Percentiles rank a stretch among this genome's conserved stretches.
These are phyloP conservation scores for Drechmeria coniospora DNA, from an alignment of 2,329 filamentous ascomycete species.

Conservation along the genomic window DNA sequence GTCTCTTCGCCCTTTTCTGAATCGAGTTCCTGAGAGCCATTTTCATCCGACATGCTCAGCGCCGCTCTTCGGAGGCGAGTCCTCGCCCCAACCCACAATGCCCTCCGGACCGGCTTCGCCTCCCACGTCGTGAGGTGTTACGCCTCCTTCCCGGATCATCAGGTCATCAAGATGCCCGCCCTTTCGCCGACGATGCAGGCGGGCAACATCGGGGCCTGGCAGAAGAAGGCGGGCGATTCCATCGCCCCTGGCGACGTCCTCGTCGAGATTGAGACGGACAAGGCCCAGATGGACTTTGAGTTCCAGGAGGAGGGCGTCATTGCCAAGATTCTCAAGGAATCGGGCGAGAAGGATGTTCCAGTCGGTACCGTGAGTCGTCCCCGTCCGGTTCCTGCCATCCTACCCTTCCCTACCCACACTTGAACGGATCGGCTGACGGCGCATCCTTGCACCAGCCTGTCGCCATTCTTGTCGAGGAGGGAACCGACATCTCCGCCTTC, in stretches of 20 bases:
- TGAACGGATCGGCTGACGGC: slow-evolving; percentile 4
- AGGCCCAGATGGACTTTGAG: slow-evolving; percentile 99
- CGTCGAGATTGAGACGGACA: slow-evolving; percentile 98
- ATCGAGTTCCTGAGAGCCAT: no score
- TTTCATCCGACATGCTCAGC: slow-evolving; percentile 37
- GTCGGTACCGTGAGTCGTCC: slow-evolving; percentile 72
- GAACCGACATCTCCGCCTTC: slow-evolving; percentile 73
- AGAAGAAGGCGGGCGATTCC: slow-evolving; percentile 87
- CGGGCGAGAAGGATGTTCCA: slow-evolving; percentile 82
- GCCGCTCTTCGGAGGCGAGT: slow-evolving; percentile 48
- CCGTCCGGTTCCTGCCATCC: slow-evolving; percentile 5
- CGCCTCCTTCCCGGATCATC: slow-evolving; percentile 87
- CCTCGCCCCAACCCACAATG: slow-evolving; percentile 33
- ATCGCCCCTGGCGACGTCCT: slow-evolving; percentile 87
- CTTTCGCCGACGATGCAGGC: slow-evolving; percentile 95
- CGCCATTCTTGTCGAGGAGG: slow-evolving; percentile 86
- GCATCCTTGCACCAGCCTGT: slow-evolving; percentile 53
- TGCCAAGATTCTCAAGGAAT: slow-evolving; percentile 85
- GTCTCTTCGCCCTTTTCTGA: no score
- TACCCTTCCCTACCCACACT: slow-evolving; percentile 5
- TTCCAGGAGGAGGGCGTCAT: slow-evolving; percentile 96
- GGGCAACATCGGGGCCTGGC: slow-evolving; percentile 93
- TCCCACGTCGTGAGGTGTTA: slow-evolving; percentile 46
- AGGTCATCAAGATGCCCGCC: slow-evolving; percentile 92
- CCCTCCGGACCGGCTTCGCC: slow-evolving; percentile 34